A percentile compares a stretch with the other conserved stretches of the same genome.
phyloP scores from a whole-genome alignment of 768 basidiomycete species.

The Russula foetens region DNA sequence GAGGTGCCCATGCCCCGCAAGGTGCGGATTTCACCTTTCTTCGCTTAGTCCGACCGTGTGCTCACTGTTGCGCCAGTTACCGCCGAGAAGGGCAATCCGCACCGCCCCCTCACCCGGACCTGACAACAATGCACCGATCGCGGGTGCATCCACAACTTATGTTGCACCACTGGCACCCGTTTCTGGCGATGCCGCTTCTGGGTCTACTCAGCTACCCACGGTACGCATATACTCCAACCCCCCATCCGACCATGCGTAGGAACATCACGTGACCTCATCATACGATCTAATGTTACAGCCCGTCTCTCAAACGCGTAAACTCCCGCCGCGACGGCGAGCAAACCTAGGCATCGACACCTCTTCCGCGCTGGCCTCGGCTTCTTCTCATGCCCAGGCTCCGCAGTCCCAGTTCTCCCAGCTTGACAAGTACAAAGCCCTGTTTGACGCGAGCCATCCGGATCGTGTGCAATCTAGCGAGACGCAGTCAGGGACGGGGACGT shows the following conservation, averaged over 20 bases:
- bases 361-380: neutral
- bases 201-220: constrained; percentile 7
- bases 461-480: constrained; percentile 1
- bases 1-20: neutral
- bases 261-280: neutral
- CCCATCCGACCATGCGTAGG: neutral
- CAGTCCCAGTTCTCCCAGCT: constrained; percentile 11
- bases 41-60: neutral
- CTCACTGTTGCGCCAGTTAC: constrained; percentile 9
- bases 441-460: constrained; percentile 19
- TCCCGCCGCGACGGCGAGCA: constrained; percentile 13
- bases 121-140: neutral
- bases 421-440: constrained; percentile 18
- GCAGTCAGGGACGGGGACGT: neutral
- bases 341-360: neutral
- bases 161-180: neutral
- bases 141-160: neutral
- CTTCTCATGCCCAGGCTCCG: neutral
- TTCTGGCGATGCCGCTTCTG: neutral
- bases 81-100: constrained; percentile 6
- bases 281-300: neutral
- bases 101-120: neutral
- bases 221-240: neutral
- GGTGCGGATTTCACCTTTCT: neutral
- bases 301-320: constrained; percentile 9